Evolutionary conservation across 2,329 filamentous ascomycete species (phyloP), one percentile per base, ranked within the genome.

Genomic region (Monilinia fructicola): DNA sequence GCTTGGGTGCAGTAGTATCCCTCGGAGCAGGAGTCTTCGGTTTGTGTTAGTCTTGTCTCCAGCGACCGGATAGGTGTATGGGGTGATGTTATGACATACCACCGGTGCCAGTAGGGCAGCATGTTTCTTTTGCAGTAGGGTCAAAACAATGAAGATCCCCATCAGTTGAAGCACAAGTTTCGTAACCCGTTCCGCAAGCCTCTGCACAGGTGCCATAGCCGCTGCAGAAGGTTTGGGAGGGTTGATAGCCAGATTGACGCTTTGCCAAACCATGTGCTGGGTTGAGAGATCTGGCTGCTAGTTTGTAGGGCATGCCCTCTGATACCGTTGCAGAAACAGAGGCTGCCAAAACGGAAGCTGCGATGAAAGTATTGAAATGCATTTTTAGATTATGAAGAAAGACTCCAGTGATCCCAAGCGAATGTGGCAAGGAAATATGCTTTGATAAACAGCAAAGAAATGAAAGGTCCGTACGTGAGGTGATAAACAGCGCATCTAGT

Each of bases 1-100:
- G 87, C 82, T 71, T 82, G 79, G n/a, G 84, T 82, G 79, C 87
- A 89, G 80, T 84, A 89, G 79, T 84, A 89, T 21, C 52, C 65
- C 38, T 67, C 52, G 28, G 65, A 67, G 65, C 65, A 67, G 23
- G 65, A 67, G n/a, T 67, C 65, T 67, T 52, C n/a, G 6, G 10
- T 31, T 3, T 16, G 23, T 12, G n/a, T 64, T 56, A 64, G 40
- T 38, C 38, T 28, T 4, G 6, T 18, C 21, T 9, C 4, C 4
- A 10, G 16, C 6, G 40, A 40, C n/a, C 14, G 4, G 10, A 21
- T 26, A 18, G 14, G 26, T 38, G 16, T 11, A 12, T 58, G 40
- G 23, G 28, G 35, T 14, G 31, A 23, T 7, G 28, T 23, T 18
- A 56, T 18, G 11, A 64, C 53, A 16, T 64, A 67, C 65, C 65